A percentile compares a stretch with the other conserved stretches of the same genome.
phyloP scores from a whole-genome alignment of 257 asterid genomes.

The Lithospermum erythrorhizon region DNA sequence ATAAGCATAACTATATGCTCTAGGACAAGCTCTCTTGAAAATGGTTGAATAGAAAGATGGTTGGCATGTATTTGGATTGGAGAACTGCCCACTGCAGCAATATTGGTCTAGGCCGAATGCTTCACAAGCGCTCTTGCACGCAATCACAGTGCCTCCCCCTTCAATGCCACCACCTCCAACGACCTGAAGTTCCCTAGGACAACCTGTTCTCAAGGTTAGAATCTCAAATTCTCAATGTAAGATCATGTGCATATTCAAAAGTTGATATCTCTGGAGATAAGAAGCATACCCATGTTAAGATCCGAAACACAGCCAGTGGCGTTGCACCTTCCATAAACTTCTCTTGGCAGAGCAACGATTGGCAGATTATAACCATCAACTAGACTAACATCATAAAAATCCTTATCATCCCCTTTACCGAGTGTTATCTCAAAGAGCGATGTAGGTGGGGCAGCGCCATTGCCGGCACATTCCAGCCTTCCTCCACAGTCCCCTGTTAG shows the following conservation, averaged over 20 bases:
- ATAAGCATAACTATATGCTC: conserved; percentile 68
- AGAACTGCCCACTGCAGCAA: conserved; percentile 79
- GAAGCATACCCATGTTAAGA: conserved; percentile 47
- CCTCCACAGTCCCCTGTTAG: conserved; percentile 81
- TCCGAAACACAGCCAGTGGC: conserved; percentile 63
- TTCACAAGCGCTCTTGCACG: conserved; percentile 79
- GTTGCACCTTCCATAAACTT: conserved; percentile 42
- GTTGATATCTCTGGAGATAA: background rate
- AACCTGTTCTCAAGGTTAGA: conserved; percentile 33
- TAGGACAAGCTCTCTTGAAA: conserved; percentile 67
- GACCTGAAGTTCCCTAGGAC: conserved; percentile 82
- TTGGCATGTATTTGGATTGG: conserved; percentile 63
- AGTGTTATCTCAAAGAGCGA: conserved; percentile 80
- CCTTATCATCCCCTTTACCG: conserved; percentile 45
- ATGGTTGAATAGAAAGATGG: conserved; percentile 67
- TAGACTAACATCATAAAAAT: conserved; percentile 68
- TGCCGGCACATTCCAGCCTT: conserved; percentile 58
- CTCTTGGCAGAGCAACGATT: conserved; percentile 44
- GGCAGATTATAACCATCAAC: conserved; percentile 82
- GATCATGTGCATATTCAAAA: background rate
- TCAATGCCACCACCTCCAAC: conserved; percentile 31
- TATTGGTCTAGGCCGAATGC: conserved; percentile 66
- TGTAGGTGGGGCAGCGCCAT: conserved; percentile 67
- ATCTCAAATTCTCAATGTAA: no score
- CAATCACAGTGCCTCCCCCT: conserved; percentile 49